These are phyloP conservation scores for Nissolia schottii DNA, from an alignment of 306 rosid species.

Conservation along the genomic window DNA sequence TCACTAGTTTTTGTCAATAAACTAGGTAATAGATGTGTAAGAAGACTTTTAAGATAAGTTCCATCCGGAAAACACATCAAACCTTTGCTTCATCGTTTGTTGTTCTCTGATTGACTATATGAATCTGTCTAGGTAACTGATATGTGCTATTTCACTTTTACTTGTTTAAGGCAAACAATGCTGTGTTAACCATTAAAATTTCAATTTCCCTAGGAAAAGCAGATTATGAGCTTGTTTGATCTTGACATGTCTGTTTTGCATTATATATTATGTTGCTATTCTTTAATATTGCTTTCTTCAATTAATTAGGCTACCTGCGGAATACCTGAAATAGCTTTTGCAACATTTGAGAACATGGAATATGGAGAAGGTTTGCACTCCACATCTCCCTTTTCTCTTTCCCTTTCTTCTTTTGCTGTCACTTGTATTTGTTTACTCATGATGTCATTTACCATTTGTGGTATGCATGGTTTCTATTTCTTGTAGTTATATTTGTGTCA, in stretches of 20 bases:
- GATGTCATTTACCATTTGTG: slow-evolving; percentile 15
- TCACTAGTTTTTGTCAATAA: not conserved
- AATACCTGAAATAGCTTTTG: slow-evolving; percentile 87
- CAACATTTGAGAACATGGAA: slow-evolving; percentile 96
- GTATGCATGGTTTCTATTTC: slow-evolving; percentile 20
- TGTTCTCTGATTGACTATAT: slow-evolving; percentile 11
- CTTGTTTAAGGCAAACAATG: not conserved
- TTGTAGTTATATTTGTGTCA: slow-evolving; percentile 4
- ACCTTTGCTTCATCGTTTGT: slow-evolving; percentile 8
- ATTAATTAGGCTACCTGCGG: slow-evolving; percentile 84
- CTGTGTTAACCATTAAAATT: slow-evolving; percentile 2
- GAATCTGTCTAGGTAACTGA: slow-evolving; percentile 8
- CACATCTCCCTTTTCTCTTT: slow-evolving; percentile 12
- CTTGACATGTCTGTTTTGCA: slow-evolving; percentile 8
- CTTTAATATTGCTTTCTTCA: slow-evolving; percentile 22
- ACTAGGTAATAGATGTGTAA: not conserved
- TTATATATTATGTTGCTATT: slow-evolving; percentile 6
- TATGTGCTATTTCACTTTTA: slow-evolving; percentile 5
- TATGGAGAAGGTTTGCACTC: slow-evolving; percentile 81
- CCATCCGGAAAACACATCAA: slow-evolving; percentile 3
- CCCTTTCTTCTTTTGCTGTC: not conserved
- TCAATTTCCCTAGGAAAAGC: slow-evolving; percentile 1
- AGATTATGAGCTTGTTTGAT: slow-evolving; percentile 15
- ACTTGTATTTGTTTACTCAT: slow-evolving; percentile 2
- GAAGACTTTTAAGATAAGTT: not conserved